Base-by-base conservation (phyloP, 2,329 filamentous ascomycete species). In the Cordyceps cateniannulata region DNA sequence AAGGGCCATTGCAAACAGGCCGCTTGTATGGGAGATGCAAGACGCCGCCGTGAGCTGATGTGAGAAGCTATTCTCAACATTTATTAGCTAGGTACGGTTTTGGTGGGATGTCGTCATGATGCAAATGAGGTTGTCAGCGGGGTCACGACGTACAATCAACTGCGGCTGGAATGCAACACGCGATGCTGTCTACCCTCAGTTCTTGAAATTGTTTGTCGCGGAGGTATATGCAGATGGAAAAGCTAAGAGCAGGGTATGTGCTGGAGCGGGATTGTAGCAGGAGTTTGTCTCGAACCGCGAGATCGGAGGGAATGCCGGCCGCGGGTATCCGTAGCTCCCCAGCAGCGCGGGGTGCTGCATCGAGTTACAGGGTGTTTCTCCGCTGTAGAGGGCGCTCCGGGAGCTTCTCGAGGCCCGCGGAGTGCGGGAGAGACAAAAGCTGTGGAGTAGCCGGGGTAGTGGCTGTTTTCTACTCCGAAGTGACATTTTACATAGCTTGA, bases 1-100 rank as follows among this genome's bases (percentile, higher is more conserved):
- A 27, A 74, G 66, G 52, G 70, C 66, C 72, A 74, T 74, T 61
- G 40, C 56, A 48, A 5, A 22, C 27, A 44, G 5, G 51, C 4
- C 5, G 16, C 1, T 7, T 22, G 14, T 40, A 25, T 14, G 6
- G 16, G 8, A 58, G 55, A 20, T 38, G 7, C n/a, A n/a, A 24
- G 24, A 47, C 7, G 20, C 32, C 18, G 27, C 57, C 27, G 5
- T 16, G 27, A 24, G 20, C 50, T 27, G 38, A 35, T 14, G 44
- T 32, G 59, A 45, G 29, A 24, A 27, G 44, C 50, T 51, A 52
- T 45, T 22, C 22, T 40, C 44, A 48, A 18, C 18, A 24, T 18
- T n/a, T 42, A 22, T 57, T 44, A 58, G 61, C 61, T 53, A 58
- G 61, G 57, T 53, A 59, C n/a, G 53, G 16, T 27, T 20, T 58